Conservation (phyloP, 2,329 filamentous ascomycete genomes). For the Rachicladosporium sp. region DNA sequence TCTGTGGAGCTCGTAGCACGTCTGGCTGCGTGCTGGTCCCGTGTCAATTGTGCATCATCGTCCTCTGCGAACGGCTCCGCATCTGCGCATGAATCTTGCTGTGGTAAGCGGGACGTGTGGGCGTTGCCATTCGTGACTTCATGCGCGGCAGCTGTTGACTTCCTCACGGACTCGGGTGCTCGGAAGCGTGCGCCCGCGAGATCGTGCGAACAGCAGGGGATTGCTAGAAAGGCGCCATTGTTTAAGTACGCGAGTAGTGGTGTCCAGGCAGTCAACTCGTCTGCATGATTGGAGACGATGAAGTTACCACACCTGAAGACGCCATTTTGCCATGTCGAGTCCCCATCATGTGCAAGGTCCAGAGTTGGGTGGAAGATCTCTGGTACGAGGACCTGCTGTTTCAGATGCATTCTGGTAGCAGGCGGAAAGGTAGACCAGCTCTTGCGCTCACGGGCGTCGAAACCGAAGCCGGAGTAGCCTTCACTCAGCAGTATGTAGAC, state of each 20-base stretch:
- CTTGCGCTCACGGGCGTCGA: constrained; percentile 75
- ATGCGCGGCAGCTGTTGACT: constrained; percentile 5
- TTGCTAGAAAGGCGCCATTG: constrained; percentile 72
- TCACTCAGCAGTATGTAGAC: constrained; percentile 71
- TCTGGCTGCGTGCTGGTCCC: neutral
- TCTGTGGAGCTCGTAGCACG: neutral
- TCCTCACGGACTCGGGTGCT: constrained; percentile 30
- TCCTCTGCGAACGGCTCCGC: neutral
- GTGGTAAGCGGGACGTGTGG: constrained; percentile 9
- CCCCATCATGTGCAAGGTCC: neutral
- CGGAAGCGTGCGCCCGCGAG: constrained; percentile 65
- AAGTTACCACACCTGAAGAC: constrained; percentile 64
- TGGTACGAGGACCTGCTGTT: constrained; percentile 51
- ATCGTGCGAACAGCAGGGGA: constrained; percentile 89
- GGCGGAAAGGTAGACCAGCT: constrained; percentile 66
- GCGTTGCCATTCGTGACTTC: constrained; percentile 11
- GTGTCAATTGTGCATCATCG: too few relatives aligned
- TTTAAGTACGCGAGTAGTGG: constrained; percentile 71
- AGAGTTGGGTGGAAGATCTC: constrained; percentile 23
- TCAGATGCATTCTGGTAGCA: constrained; percentile 36
- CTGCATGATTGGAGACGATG: constrained; percentile 92
- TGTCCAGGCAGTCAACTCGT: constrained; percentile 93
- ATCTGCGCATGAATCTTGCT: constrained; percentile 9
- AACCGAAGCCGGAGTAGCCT: constrained; percentile 77
- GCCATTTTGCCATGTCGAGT: constrained; percentile 39